Conservation (phyloP, 2,329 filamentous ascomycete genomes). For the Trichoderma semiorbis region DNA sequence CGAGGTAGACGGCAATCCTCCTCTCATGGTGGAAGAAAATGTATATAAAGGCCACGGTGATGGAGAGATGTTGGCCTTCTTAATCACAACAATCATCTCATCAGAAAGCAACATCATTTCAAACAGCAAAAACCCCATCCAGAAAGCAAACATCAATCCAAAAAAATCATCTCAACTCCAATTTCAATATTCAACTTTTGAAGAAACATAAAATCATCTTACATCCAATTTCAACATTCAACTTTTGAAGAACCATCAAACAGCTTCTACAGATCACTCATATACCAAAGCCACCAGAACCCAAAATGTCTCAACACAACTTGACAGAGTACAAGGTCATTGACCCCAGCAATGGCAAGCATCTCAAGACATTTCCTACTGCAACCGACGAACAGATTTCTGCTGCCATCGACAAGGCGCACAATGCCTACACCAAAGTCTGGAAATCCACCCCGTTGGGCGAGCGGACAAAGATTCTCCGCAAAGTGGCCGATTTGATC, state of each 20-base stretch:
- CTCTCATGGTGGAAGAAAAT: neutral
- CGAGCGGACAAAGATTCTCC: neutral
- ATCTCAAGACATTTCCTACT: neutral
- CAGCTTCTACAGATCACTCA: neutral
- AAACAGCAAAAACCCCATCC: neutral
- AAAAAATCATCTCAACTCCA: neutral
- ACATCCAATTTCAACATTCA: neutral
- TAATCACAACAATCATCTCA: neutral
- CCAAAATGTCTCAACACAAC: neutral
- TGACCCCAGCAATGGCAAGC: neutral
- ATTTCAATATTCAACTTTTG: neutral
- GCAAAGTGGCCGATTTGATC: neutral
- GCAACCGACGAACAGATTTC: neutral
- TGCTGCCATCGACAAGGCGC: conserved; percentile 4
- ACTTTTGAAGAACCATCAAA: neutral
- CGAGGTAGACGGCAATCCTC: neutral
- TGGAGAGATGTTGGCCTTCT: neutral
- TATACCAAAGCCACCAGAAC: neutral
- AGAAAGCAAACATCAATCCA: neutral
- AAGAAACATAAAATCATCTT: neutral
- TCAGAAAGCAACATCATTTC: neutral
- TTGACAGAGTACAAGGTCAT: neutral
- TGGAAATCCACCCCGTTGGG: neutral
- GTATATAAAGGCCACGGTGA: neutral
- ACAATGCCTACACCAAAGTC: neutral